Percentiles rank a stretch among this genome's conserved stretches.
Evolutionary conservation across 2,329 filamentous ascomycete species (phyloP).

Genomic region (Lithohypha guttulata): DNA sequence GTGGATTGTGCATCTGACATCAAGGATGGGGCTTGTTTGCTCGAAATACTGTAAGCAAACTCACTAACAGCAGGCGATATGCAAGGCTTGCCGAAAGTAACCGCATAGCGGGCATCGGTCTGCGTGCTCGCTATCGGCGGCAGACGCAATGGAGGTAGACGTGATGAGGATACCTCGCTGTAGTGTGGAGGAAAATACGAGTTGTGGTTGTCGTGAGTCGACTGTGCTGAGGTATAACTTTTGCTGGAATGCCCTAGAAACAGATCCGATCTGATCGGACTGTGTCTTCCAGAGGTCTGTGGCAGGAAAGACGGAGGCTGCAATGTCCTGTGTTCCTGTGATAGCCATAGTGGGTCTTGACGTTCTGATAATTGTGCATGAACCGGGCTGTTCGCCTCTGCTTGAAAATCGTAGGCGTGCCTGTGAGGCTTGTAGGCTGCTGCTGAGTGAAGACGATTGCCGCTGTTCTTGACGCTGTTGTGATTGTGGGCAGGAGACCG

Average conservation of each 20-base stretch:
- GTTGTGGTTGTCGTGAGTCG: neutral
- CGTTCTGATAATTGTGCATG: too few species aligned
- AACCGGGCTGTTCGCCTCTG: too few species aligned
- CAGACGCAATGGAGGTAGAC: constrained; percentile 3
- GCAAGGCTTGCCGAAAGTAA: neutral
- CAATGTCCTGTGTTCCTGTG: neutral
- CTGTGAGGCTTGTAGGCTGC: too few species aligned
- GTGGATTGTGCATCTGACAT: neutral
- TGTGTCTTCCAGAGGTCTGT: too few species aligned
- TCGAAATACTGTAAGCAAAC: neutral
- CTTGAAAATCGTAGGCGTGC: too few species aligned
- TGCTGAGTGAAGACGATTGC: constrained; percentile 17
- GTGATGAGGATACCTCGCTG: neutral
- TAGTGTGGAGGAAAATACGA: neutral
- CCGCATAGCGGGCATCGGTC: neutral
- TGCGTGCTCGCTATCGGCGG: neutral
- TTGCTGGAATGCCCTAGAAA: neutral
- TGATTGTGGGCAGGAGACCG: constrained; percentile 13
- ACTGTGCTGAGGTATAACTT: neutral
- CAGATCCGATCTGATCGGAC: too few species aligned
- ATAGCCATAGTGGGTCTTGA: too few species aligned
- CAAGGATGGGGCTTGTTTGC: neutral
- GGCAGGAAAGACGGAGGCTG: neutral
- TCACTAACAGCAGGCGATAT: constrained; percentile 5
- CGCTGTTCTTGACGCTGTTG: constrained; percentile 11